Evolutionary conservation across 129 eudicot genomes (phyloP).

Genomic region (Escallonia rubra): DNA sequence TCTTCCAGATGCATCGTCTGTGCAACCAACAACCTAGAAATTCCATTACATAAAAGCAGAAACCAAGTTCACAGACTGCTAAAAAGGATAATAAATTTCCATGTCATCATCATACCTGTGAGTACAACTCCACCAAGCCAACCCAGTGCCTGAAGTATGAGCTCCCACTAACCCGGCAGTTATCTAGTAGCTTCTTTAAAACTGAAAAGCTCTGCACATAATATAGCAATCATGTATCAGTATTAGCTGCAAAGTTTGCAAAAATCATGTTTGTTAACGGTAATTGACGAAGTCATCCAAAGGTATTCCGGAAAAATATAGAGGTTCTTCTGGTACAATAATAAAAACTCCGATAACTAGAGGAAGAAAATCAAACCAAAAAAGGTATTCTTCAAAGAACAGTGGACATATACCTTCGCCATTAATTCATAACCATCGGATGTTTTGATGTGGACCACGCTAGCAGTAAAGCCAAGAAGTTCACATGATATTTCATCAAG

Average conservation of each 20-base stretch:
- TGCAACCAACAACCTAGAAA: slow-evolving; percentile 46
- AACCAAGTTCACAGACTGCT: slow-evolving; percentile 13
- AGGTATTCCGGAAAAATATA: background rate
- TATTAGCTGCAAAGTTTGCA: slow-evolving; percentile 1
- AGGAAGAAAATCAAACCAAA: background rate
- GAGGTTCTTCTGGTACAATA: background rate
- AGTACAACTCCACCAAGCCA: slow-evolving; percentile 56
- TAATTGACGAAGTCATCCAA: background rate
- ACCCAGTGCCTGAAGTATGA: slow-evolving; percentile 77
- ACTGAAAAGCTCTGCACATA: slow-evolving; percentile 70
- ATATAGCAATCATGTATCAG: slow-evolving; percentile 5
- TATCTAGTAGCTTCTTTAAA: slow-evolving; percentile 57
- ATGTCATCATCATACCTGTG: slow-evolving; percentile 55
- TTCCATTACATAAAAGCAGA: slow-evolving; percentile 9
- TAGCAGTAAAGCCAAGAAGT: slow-evolving; percentile 65
- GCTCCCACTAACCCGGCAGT: slow-evolving; percentile 51
- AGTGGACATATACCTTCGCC: slow-evolving; percentile 50
- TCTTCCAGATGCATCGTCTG: slow-evolving; percentile 74
- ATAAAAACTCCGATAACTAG: background rate
- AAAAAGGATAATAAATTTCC: slow-evolving; percentile 2
- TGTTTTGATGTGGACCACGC: slow-evolving; percentile 33
- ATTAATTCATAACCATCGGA: slow-evolving; percentile 51
- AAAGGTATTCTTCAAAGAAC: slow-evolving; percentile 2
- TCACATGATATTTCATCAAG: slow-evolving; percentile 66
- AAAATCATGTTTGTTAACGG: background rate